These are phyloP conservation scores for Plasmodium reichenowi DNA, from an alignment of 169 alveolate species.

Conservation along the genomic window DNA sequence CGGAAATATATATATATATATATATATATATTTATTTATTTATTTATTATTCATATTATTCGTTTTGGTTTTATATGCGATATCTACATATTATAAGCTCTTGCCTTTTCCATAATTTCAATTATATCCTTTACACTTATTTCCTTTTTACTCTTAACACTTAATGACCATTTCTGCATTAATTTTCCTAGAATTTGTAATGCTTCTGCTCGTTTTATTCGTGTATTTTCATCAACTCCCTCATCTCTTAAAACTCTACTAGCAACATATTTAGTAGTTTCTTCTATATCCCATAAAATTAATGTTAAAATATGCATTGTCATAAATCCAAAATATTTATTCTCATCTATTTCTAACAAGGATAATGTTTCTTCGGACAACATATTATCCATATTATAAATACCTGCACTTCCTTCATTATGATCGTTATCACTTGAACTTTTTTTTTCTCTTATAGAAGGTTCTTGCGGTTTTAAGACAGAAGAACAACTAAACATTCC, in stretches of 20 bases:
- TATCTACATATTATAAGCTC: no score
- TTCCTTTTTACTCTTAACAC: constrained; percentile 32
- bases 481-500: no score
- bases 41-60: no score
- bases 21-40: no score
- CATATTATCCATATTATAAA: not conserved
- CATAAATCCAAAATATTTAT: constrained; percentile 31
- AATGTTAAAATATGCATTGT: constrained; percentile 71
- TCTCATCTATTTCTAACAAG: constrained; percentile 43
- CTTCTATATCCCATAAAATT: constrained; percentile 84
- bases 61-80: no score
- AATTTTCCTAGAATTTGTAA: constrained; percentile 75
- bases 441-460: not conserved
- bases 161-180: constrained; percentile 79
- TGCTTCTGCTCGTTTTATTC: constrained; percentile 80
- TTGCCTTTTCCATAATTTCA: constrained; percentile 69
- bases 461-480: constrained; percentile 11
- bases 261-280: constrained; percentile 79
- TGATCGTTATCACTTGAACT: not conserved
- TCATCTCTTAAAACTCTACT: constrained; percentile 81
- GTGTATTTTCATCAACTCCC: constrained; percentile 63
- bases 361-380: constrained; percentile 23
- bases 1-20: no score
- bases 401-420: not conserved
- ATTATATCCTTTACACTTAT: constrained; percentile 56